These are phyloP conservation scores for Coemansia sp. DNA, from an alignment of 192 early-diverging fungal species.

Conservation along the genomic window DNA sequence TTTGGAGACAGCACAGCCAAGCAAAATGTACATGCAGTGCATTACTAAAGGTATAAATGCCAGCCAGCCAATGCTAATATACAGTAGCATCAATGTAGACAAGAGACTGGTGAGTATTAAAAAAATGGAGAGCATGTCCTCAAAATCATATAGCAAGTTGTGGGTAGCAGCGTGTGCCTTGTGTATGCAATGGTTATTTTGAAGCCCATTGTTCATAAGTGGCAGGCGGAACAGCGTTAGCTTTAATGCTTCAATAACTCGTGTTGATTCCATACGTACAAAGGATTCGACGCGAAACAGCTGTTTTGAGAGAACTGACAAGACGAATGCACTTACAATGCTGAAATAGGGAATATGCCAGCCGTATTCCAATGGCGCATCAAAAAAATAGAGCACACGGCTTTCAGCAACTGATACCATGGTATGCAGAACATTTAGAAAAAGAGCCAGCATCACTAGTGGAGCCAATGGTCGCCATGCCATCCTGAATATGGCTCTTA, in stretches of 20 bases:
- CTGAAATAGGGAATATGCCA: conserved; percentile 18
- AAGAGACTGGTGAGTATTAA: conserved; percentile 1
- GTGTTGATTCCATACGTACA: background rate
- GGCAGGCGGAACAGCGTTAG: conserved; percentile 31
- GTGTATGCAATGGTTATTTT: conserved; percentile 3
- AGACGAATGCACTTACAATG: background rate
- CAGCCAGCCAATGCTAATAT: conserved; percentile 22
- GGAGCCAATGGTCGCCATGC: conserved; percentile 39
- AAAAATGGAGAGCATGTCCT: background rate
- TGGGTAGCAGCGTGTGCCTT: background rate
- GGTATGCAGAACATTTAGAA: conserved; percentile 3
- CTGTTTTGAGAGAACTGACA: conserved; percentile 11
- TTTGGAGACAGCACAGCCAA: conserved; percentile 1
- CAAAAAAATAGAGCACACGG: conserved; percentile 23
- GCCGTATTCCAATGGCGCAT: conserved; percentile 5
- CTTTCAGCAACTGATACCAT: background rate
- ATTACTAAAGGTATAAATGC: conserved; percentile 17
- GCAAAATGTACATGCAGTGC: background rate
- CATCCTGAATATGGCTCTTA: conserved; percentile 38
- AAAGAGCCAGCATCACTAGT: conserved; percentile 2
- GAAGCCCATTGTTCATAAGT: conserved; percentile 9
- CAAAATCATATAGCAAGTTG: background rate
- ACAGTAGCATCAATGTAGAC: conserved; percentile 5
- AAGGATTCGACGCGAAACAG: background rate
- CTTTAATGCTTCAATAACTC: conserved; percentile 21